Evolutionary conservation across 2,329 filamentous ascomycete genomes (phyloP).

Genomic region (Rhexocercosporidium sp.): DNA sequence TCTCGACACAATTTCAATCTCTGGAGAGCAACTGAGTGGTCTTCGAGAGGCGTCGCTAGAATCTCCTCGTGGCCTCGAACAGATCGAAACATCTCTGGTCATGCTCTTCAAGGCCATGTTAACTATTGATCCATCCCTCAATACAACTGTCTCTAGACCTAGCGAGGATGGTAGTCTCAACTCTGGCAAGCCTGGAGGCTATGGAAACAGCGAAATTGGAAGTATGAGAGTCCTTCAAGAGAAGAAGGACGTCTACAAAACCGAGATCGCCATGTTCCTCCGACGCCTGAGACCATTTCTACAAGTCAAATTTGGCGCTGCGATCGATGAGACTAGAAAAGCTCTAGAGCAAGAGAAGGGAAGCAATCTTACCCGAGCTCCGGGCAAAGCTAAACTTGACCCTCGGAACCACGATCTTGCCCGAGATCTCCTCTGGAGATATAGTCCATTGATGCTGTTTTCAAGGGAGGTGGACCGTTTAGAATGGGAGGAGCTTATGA

Average conservation of each 20-base stretch:
- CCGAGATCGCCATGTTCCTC: conserved; percentile 78
- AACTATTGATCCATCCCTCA: conserved; percentile 86
- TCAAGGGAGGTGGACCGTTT: conserved; percentile 80
- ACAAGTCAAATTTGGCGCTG: conserved; percentile 77
- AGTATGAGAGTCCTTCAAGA: conserved; percentile 94
- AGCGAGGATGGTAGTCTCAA: conserved; percentile 44
- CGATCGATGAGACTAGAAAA: conserved; percentile 72
- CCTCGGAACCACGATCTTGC: conserved; percentile 72
- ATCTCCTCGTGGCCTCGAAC: conserved; percentile 70
- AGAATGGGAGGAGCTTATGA: conserved; percentile 81
- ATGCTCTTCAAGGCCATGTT: conserved; percentile 90
- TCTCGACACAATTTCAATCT: conserved; percentile 91
- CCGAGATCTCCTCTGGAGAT: conserved; percentile 81
- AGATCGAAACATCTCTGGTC: conserved; percentile 78
- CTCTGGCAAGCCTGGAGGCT: conserved; percentile 48
- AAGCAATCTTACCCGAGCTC: conserved; percentile 54
- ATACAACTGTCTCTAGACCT: conserved; percentile 49
- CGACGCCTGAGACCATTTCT: conserved; percentile 82
- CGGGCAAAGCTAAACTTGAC: conserved; percentile 68
- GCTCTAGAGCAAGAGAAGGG: conserved; percentile 56
- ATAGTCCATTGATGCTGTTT: conserved; percentile 86
- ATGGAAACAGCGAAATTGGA: conserved; percentile 59
- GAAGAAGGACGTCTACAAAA: conserved; percentile 87
- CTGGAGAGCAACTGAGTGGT: conserved; percentile 73
- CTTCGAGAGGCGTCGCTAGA: conserved; percentile 77